These are phyloP conservation scores for Rhytidiadelphus loreus DNA, from an alignment of 225 moss, liverwort and hornwort genomes.

Conservation along the genomic window DNA sequence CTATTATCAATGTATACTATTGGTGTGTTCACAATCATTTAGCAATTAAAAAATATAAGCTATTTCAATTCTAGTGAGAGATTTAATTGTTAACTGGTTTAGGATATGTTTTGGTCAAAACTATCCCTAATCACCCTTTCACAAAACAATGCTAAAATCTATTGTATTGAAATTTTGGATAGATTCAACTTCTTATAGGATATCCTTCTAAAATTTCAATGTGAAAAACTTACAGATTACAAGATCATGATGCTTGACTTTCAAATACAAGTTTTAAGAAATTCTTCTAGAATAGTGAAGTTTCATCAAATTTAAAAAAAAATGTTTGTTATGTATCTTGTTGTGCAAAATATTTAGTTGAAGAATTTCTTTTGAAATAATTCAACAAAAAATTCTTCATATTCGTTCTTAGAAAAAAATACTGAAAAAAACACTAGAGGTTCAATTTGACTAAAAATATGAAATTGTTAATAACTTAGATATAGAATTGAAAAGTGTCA, in stretches of 20 bases:
- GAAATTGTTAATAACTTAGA: too few species aligned
- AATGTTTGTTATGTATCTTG: background rate
- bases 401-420: background rate
- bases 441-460: too few species aligned
- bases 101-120: background rate
- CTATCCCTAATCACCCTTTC: background rate
- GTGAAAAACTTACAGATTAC: background rate
- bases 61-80: background rate
- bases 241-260: background rate
- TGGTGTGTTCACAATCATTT: background rate
- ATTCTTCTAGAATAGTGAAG: fast-evolving
- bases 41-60: background rate
- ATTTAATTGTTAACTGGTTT: background rate
- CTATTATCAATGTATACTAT: background rate
- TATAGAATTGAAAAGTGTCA: too few species aligned
- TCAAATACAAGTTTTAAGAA: background rate
- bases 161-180: background rate
- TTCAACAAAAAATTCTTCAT: background rate
- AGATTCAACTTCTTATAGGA: background rate
- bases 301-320: background rate
- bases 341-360: background rate
- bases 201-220: background rate
- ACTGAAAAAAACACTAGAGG: background rate
- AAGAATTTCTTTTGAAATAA: background rate
- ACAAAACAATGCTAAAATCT: background rate